Evolutionary conservation across 169 alveolate species (phyloP).

Genomic region (Plasmodium gonderi): DNA sequence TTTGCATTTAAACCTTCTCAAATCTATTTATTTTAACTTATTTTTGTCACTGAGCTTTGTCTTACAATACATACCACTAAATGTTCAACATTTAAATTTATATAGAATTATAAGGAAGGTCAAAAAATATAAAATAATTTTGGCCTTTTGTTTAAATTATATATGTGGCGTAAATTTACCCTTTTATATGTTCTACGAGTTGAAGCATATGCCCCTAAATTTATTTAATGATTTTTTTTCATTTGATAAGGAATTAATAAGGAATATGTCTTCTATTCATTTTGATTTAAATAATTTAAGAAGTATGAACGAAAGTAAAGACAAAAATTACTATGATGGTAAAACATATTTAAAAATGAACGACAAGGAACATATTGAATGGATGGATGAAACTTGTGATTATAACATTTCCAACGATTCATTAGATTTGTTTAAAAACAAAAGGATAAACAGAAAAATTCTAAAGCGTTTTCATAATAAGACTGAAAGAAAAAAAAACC

Average conservation of each 20-base stretch:
- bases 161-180: conserved; percentile 64
- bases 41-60: conserved; percentile 60
- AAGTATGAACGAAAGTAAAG: conserved; percentile 20
- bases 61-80: conserved; percentile 60
- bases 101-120: conserved; percentile 69
- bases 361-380: conserved; percentile 34
- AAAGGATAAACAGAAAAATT: conserved; percentile 21
- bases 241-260: background rate
- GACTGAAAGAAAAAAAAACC: background rate
- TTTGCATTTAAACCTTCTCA: conserved; percentile 35
- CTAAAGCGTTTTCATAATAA: conserved; percentile 31
- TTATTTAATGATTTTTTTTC: conserved; percentile 37
- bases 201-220: conserved; percentile 25
- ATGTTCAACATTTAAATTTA: conserved; percentile 55
- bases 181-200: conserved; percentile 35
- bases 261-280: background rate
- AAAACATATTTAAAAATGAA: conserved; percentile 23
- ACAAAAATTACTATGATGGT: background rate
- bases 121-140: conserved; percentile 35
- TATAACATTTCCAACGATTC: conserved; percentile 26
- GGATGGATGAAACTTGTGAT: conserved; percentile 41
- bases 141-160: conserved; percentile 61
- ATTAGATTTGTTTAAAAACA: conserved; percentile 21
- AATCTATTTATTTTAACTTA: conserved; percentile 65
- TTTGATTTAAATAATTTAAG: background rate